These are phyloP conservation scores for Sistotremastrum suecicum DNA, from an alignment of 768 basidiomycete species.

Conservation along the genomic window DNA sequence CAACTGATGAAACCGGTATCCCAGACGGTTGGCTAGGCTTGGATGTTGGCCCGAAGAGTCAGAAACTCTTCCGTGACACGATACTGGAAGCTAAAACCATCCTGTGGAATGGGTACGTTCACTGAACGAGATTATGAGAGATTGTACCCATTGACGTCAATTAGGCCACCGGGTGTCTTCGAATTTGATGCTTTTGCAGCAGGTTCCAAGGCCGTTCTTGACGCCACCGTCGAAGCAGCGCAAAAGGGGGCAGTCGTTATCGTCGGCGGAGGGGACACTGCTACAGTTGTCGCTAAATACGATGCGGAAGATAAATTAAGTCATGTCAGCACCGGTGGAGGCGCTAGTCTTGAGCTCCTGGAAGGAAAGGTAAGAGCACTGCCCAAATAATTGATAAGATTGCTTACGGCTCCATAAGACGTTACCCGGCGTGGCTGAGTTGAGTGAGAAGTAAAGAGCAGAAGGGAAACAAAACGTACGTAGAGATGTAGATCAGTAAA, in stretches of 20 bases:
- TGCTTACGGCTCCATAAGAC: constrained; percentile 25
- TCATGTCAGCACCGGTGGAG: constrained; percentile 94
- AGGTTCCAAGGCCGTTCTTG: constrained; percentile 73
- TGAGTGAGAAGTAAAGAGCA: constrained; percentile 57
- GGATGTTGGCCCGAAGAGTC: constrained; percentile 78
- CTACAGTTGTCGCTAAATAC: constrained; percentile 87
- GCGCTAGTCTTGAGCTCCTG: constrained; percentile 85
- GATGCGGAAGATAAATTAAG: constrained; percentile 77
- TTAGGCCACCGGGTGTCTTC: constrained; percentile 92
- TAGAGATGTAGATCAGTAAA: not conserved
- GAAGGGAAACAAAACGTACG: not conserved
- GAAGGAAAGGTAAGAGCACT: constrained; percentile 76
- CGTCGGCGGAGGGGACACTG: constrained; percentile 91
- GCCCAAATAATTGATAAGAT: not conserved
- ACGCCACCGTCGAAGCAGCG: constrained; percentile 79
- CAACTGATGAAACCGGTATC: constrained; percentile 77
- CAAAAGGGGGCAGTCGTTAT: constrained; percentile 82
- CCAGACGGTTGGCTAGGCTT: constrained; percentile 92
- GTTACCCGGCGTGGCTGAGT: constrained; percentile 82
- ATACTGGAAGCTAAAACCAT: constrained; percentile 89
- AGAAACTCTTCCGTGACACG: constrained; percentile 61
- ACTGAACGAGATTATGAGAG: not conserved
- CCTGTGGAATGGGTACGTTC: constrained; percentile 81
- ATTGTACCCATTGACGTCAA: constrained; percentile 1
- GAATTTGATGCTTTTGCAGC: constrained; percentile 86